A percentile compares a stretch with the other conserved stretches of the same genome.
Conservation (phyloP, 2,329 filamentous ascomycete species). For the Fusarium foetens region DNA sequence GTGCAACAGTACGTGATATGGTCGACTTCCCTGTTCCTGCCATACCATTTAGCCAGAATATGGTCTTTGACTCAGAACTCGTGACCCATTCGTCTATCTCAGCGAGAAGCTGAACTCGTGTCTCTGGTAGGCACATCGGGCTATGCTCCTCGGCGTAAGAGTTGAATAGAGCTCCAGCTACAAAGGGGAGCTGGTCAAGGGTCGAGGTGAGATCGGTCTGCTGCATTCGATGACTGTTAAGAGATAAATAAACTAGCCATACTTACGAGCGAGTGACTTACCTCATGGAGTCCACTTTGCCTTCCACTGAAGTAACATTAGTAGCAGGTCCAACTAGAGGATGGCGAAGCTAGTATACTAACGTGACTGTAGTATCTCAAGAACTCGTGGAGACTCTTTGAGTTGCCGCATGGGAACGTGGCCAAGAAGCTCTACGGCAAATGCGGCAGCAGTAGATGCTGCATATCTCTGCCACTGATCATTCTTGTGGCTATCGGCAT, state of each 20-base stretch:
- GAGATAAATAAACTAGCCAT: background rate
- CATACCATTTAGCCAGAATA: slow-evolving; percentile 55
- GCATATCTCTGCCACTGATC: slow-evolving; percentile 1
- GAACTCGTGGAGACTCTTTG: slow-evolving; percentile 70
- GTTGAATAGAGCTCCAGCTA: slow-evolving; percentile 46
- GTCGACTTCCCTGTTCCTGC: slow-evolving; percentile 55
- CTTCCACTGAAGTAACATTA: rapidly evolving
- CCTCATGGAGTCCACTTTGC: background rate
- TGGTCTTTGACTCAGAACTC: slow-evolving; percentile 28
- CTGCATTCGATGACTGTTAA: background rate
- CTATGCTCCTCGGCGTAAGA: slow-evolving; percentile 49
- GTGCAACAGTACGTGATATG: slow-evolving; percentile 54
- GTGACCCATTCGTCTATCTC: slow-evolving; percentile 18
- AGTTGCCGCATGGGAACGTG: slow-evolving; percentile 55
- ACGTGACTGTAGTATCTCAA: background rate
- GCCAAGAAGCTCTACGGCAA: background rate
- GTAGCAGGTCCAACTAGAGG: rapidly evolving
- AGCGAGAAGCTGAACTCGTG: slow-evolving; percentile 46
- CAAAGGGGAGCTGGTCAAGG: background rate
- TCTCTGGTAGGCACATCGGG: slow-evolving; percentile 46
- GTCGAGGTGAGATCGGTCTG: rapidly evolving
- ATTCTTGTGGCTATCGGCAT: background rate
- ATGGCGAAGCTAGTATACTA: background rate
- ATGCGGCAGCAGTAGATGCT: background rate
- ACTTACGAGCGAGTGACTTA: rapidly evolving